A percentile compares a stretch with the other conserved stretches of the same genome.
Conservation (phyloP, 306 rosid species). For the Cucumis melo region DNA sequence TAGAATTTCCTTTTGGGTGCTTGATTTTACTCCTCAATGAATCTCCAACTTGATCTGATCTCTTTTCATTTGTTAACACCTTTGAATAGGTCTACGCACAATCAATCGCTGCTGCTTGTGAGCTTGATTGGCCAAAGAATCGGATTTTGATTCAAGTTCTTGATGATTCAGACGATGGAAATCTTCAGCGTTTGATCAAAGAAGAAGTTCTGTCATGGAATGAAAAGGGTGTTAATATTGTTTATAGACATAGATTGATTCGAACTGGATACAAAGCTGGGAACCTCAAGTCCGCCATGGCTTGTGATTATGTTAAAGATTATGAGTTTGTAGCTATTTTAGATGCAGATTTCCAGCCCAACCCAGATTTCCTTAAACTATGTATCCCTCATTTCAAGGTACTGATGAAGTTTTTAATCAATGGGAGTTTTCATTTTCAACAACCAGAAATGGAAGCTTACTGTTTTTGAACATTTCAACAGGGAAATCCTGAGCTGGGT, state of each 20-base stretch:
- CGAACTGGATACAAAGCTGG: constrained; percentile 98
- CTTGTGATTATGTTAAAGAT: constrained; percentile 78
- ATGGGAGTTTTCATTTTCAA: background rate
- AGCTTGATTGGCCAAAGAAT: constrained; percentile 92
- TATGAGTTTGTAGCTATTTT: constrained; percentile 84
- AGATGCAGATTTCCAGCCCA: constrained; percentile 95
- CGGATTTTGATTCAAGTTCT: constrained; percentile 75
- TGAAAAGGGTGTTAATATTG: constrained; percentile 70
- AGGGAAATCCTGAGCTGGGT: constrained; percentile 92
- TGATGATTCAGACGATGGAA: constrained; percentile 80
- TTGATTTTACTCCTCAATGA: background rate
- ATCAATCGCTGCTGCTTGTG: constrained; percentile 81
- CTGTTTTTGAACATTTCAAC: constrained; percentile 7
- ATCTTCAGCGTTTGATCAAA: constrained; percentile 54
- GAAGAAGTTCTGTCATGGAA: constrained; percentile 69
- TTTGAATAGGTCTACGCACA: constrained; percentile 56
- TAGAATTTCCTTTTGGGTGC: constrained; percentile 4
- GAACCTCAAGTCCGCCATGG: constrained; percentile 92
- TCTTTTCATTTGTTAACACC: background rate
- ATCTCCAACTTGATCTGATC: background rate
- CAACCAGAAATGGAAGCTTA: background rate
- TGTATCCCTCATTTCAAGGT: constrained; percentile 92
- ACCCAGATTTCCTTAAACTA: constrained; percentile 76
- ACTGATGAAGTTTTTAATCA: background rate
- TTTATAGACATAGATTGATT: constrained; percentile 79